phyloP scores from a whole-genome alignment of 305 asterid species.

The Fraxinus sp. region DNA sequence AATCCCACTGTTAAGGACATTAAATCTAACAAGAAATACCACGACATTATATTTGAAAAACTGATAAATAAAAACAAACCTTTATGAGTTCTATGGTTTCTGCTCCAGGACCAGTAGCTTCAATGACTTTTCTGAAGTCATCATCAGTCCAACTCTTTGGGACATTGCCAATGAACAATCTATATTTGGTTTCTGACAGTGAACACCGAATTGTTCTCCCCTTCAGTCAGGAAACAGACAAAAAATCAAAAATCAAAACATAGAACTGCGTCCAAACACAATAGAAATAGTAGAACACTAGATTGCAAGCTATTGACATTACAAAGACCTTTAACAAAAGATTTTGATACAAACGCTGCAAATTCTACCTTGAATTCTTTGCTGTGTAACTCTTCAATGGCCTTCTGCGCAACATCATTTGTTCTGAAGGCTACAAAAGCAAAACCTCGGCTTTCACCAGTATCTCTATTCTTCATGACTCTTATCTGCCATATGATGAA shows the following conservation, averaged over 20 bases:
- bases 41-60: conserved; percentile 8
- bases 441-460: conserved; percentile 96
- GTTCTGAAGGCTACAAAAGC: conserved; percentile 88
- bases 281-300: conserved; percentile 3
- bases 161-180: conserved; percentile 89
- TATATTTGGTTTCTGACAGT: conserved; percentile 86
- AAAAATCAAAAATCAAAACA: not conserved
- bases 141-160: conserved; percentile 86
- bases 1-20: conserved; percentile 7
- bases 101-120: conserved; percentile 86
- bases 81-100: conserved; percentile 89
- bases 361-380: conserved; percentile 79
- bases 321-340: conserved; percentile 12
- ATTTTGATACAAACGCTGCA: conserved; percentile 5
- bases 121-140: conserved; percentile 69
- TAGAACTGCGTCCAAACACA: not conserved
- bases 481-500: conserved; percentile 60
- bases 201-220: conserved; percentile 89
- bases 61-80: conserved; percentile 37
- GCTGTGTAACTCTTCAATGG: conserved; percentile 77
- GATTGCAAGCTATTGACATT: not conserved
- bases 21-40: conserved; percentile 13
- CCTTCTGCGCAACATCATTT: conserved; percentile 81
- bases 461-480: conserved; percentile 85
- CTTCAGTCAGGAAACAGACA: conserved; percentile 47